Conservation (phyloP, 352 stramenopile genomes). For the Phytophthora rubi region DNA sequence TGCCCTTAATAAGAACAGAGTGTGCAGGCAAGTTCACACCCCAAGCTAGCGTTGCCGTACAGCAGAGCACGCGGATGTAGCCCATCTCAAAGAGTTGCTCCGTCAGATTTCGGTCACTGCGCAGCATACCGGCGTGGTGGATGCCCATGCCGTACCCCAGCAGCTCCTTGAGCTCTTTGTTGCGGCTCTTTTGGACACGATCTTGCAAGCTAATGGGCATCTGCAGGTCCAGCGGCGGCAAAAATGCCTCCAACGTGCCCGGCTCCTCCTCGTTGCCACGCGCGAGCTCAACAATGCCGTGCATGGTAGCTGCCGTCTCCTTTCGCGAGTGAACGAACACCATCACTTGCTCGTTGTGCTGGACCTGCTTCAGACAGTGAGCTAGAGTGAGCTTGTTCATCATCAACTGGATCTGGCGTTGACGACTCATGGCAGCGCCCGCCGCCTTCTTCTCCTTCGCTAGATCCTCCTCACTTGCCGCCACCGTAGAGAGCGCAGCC, state of each 20-base stretch:
- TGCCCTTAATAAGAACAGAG: constrained; percentile 99
- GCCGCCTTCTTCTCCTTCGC: constrained; percentile 47
- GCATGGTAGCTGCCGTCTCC: constrained; percentile 96
- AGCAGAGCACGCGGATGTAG: constrained; percentile 97
- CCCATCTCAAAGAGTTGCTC: constrained; percentile 98
- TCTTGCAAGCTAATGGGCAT: constrained; percentile 65
- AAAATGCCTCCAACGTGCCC: constrained; percentile 60
- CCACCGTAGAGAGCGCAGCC: constrained; percentile 50
- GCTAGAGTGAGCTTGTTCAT: constrained; percentile 88
- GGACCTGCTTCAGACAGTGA: constrained; percentile 73
- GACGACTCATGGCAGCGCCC: constrained; percentile 56
- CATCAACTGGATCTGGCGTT: constrained; percentile 72
- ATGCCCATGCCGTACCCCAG: constrained; percentile 96
- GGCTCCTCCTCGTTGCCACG: constrained; percentile 68
- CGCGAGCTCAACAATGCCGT: constrained; percentile 91
- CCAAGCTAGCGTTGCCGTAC: constrained; percentile 99
- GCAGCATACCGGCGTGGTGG: constrained; percentile 99
- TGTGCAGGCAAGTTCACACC: constrained; percentile 99
- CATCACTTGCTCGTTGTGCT: constrained; percentile 93
- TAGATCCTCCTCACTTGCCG: constrained; percentile 54
- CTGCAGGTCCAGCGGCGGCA: constrained; percentile 60
- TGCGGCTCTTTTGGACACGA: constrained; percentile 93
- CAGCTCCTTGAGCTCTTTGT: constrained; percentile 95
- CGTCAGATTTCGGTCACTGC: constrained; percentile 93
- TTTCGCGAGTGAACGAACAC: constrained; percentile 99